Percentiles rank a stretch among this genome's conserved stretches.
Conservation (phyloP, 2,329 filamentous ascomycete species). For the Sordariomycetes sp. region DNA sequence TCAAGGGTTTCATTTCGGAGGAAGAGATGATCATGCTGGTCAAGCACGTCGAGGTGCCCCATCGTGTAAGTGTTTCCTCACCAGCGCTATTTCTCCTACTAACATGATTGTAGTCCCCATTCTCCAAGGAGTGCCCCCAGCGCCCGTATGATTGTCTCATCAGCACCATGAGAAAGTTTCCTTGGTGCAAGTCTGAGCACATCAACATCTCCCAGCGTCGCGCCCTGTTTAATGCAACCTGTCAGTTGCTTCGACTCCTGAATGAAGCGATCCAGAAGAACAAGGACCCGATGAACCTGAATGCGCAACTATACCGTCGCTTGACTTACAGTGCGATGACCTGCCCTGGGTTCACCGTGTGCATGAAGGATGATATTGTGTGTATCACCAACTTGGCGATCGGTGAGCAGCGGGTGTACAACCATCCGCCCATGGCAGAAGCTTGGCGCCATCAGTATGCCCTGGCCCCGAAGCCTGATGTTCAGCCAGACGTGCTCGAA, state of each 20-base stretch:
- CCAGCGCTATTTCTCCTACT: background rate
- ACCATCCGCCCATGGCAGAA: slow-evolving; percentile 36
- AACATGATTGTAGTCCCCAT: slow-evolving; percentile 38
- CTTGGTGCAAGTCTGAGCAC: slow-evolving; percentile 47
- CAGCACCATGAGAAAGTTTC: slow-evolving; percentile 52
- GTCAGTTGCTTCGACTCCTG: slow-evolving; percentile 38
- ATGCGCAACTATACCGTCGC: slow-evolving; percentile 41
- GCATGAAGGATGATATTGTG: slow-evolving; percentile 53
- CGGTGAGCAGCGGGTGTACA: slow-evolving; percentile 25
- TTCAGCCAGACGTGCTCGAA: slow-evolving; percentile 44
- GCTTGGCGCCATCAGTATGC: slow-evolving; percentile 44
- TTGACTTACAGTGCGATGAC: slow-evolving; percentile 41
- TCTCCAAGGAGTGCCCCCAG: slow-evolving; percentile 51
- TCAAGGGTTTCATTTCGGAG: slow-evolving; percentile 50
- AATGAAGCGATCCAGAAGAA: slow-evolving; percentile 27
- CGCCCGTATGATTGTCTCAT: slow-evolving; percentile 58
- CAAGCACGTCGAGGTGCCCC: slow-evolving; percentile 53
- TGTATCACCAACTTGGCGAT: slow-evolving; percentile 22
- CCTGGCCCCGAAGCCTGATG: slow-evolving; percentile 36
- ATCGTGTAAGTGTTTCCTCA: slow-evolving; percentile 41
- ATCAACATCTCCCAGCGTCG: slow-evolving; percentile 51
- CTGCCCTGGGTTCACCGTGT: slow-evolving; percentile 50
- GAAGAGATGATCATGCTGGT: slow-evolving; percentile 56
- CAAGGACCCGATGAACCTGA: slow-evolving; percentile 35
- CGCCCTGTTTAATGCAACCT: slow-evolving; percentile 39